Evolutionary conservation across 176 grass and related monocot genomes (phyloP), one percentile per base, ranked within the genome.

Genomic region (Tillandsia leiboldiana): DNA sequence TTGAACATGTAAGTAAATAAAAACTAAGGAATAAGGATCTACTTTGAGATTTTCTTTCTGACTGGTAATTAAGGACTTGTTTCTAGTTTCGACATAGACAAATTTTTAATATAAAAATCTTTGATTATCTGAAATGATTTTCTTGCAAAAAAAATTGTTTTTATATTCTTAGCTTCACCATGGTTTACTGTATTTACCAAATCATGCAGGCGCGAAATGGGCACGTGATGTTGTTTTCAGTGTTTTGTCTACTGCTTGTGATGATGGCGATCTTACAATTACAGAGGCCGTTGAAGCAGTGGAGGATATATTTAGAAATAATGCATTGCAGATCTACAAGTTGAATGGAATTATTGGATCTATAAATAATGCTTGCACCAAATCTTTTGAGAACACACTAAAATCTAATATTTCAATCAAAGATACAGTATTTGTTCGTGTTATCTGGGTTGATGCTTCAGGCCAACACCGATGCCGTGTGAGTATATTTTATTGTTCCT

Each of bases 401-500:
- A 75, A 66, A 63, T 86, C 68, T 79, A 69, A 50, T 53, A 64
- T 69, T 67, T 71, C 66, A 12, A 14, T 53, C 65, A 68, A 85
- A 75, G 81, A 91, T 59, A 59, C 90, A 22, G 64, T 87, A 51
- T 97, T 97, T 77, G 86, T 97, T 72, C 93, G 93, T 63, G 76
- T 97, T 13, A 68, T 92, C 71, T 97, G 93, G 93, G 74, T 49
- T 24, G 93, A 97, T 90, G 69, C 83, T 78, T 97, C 93, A 69
- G 93, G 81, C 65, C 89, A 97, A 92, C 54, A 85, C 81, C 83
- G 93, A 87, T 97, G 93, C 18, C 88, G 93, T 50, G 93, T 97
- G 73, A 97, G 86, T 75, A 78, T 63, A 62, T 68, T 49, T 79
- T 82, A 72, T 54, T 47, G 33, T 2, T 67, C 28, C 48, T 67